phyloP scores from a whole-genome alignment of 805 yeast genomes.

The Kurtzmaniella cleridarum region DNA sequence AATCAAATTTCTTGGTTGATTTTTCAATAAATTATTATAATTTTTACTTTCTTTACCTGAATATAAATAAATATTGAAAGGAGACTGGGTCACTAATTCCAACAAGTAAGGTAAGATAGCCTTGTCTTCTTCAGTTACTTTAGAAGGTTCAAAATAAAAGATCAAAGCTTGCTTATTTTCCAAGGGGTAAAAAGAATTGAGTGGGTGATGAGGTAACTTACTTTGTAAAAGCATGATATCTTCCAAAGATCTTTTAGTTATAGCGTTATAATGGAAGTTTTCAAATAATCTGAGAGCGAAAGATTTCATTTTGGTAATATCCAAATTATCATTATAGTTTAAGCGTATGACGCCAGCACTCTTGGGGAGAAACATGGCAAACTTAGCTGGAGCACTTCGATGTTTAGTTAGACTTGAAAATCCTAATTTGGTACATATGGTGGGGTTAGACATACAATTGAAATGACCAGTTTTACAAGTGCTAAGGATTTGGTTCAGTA shows the following conservation, averaged over 20 bases:
- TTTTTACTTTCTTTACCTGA: conserved; percentile 43
- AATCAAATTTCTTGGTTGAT: conserved; percentile 37
- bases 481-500: conserved; percentile 43
- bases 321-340: conserved; percentile 35
- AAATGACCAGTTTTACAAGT: conserved; percentile 47
- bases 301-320: conserved; percentile 23
- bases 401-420: conserved; percentile 25
- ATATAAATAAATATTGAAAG: conserved; percentile 48
- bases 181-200: conserved; percentile 32
- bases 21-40: conserved; percentile 27
- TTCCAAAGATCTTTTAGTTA: conserved; percentile 22
- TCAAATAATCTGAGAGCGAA: conserved; percentile 46
- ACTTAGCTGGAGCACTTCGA: conserved; percentile 27
- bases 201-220: conserved; percentile 25
- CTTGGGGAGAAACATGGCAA: conserved; percentile 51
- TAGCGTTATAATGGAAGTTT: conserved; percentile 37
- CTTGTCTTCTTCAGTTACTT: conserved; percentile 56
- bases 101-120: conserved; percentile 54
- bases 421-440: conserved; percentile 50
- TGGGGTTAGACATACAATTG: conserved; percentile 49
- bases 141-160: conserved; percentile 46
- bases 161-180: conserved; percentile 45
- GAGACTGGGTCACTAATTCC: conserved; percentile 55
- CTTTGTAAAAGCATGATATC: conserved; percentile 26
- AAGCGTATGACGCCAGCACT: conserved; percentile 42